Percentiles rank a stretch among this genome's conserved stretches.
These are phyloP conservation scores for Rhexocercosporidium sp. DNA, from an alignment of 2,329 filamentous ascomycete genomes.

Conservation along the genomic window DNA sequence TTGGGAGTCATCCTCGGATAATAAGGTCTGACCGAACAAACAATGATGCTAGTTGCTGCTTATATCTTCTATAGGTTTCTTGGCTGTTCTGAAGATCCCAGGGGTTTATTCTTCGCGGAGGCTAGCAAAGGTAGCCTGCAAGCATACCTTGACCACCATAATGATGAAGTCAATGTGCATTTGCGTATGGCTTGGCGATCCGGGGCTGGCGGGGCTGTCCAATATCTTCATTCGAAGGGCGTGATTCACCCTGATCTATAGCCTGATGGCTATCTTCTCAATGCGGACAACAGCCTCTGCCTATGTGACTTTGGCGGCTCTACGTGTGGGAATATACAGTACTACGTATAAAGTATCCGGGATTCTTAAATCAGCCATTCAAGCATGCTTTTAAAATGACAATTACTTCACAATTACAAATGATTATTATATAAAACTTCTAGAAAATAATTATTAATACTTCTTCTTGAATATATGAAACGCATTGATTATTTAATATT, in stretches of 20 bases:
- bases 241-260: background rate
- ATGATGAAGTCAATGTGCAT: background rate
- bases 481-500: slow-evolving; percentile 6
- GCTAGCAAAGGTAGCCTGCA: background rate
- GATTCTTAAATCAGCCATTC: too few species aligned
- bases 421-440: background rate
- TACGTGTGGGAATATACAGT: background rate
- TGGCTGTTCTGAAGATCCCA: background rate
- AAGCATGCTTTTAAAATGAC: too few species aligned
- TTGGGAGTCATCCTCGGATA: background rate
- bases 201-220: background rate
- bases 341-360: too few species aligned
- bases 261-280: background rate
- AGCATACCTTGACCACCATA: background rate
- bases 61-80: background rate
- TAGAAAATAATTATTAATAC: background rate
- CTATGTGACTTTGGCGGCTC: background rate
- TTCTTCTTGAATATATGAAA: background rate
- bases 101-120: background rate
- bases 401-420: too few species aligned
- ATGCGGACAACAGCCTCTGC: background rate
- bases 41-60: background rate
- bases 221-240: background rate
- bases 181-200: background rate
- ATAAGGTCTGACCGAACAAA: background rate